phyloP scores from a whole-genome alignment of 805 yeast genomes.

The Candida krabiensis region DNA sequence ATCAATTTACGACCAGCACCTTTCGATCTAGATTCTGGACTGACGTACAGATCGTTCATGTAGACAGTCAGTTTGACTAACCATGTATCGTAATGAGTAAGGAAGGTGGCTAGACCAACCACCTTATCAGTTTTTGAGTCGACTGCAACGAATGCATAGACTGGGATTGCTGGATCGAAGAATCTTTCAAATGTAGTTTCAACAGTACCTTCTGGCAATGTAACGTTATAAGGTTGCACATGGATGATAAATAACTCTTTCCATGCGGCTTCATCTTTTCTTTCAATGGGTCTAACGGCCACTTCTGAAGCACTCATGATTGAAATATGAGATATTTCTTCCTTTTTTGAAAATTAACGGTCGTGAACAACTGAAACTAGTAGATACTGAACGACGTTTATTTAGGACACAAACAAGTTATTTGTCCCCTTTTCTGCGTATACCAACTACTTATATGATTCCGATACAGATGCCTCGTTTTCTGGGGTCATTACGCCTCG shows the following conservation, averaged over 20 bases:
- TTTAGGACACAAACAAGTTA: too few species aligned
- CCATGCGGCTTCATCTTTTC: constrained; percentile 46
- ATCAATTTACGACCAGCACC: constrained; percentile 54
- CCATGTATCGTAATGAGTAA: constrained; percentile 54
- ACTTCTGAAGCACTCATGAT: constrained; percentile 3
- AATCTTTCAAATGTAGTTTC: constrained; percentile 46
- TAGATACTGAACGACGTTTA: too few species aligned
- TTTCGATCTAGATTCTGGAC: constrained; percentile 35
- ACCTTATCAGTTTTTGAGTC: constrained; percentile 33
- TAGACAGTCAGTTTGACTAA: constrained; percentile 43
- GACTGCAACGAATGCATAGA: constrained; percentile 50
- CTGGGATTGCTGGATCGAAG: constrained; percentile 43
- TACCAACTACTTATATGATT: too few species aligned
- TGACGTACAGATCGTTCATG: constrained; percentile 53
- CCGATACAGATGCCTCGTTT: too few species aligned
- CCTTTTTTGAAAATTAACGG: too few species aligned
- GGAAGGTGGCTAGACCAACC: constrained; percentile 51
- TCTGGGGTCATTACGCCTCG: too few species aligned
- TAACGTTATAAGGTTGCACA: constrained; percentile 44
- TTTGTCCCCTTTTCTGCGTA: too few species aligned
- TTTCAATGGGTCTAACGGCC: constrained; percentile 42
- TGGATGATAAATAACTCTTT: constrained; percentile 43
- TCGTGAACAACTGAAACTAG: too few species aligned
- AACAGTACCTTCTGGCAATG: constrained; percentile 37
- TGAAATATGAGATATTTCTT: too few species aligned